Evolutionary conservation across 305 asterid genomes (phyloP).

Genomic region (Solanum aculeatissimum): DNA sequence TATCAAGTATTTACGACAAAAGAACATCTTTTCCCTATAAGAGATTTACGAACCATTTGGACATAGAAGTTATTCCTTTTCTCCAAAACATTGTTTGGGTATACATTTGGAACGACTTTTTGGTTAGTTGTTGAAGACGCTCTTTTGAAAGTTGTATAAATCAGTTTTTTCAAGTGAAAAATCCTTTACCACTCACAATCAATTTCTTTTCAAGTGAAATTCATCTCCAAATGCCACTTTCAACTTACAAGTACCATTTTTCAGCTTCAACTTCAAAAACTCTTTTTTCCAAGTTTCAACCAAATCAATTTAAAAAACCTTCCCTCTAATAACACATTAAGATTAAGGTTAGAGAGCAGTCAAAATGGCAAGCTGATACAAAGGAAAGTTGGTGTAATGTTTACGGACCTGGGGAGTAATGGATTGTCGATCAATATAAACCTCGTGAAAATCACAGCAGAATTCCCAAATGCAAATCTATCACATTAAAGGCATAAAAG

Average conservation of each 20-base stretch:
- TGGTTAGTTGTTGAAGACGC: background rate
- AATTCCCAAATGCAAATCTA: conserved; percentile 52
- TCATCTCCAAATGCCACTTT: background rate
- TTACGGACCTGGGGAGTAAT: conserved; percentile 32
- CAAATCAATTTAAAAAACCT: background rate
- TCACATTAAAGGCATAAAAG: background rate
- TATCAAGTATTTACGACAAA: too few species aligned
- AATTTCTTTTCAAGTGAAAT: background rate
- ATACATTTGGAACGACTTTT: background rate
- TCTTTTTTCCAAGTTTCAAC: background rate
- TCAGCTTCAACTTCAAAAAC: background rate
- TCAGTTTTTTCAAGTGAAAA: too few species aligned
- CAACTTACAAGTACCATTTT: background rate
- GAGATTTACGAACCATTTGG: background rate
- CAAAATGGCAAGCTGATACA: background rate
- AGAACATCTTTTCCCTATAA: background rate
- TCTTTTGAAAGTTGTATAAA: background rate
- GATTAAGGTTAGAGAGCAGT: background rate
- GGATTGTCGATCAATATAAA: conserved; percentile 28
- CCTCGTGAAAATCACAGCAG: conserved; percentile 35
- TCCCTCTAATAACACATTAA: background rate
- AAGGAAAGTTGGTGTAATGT: background rate
- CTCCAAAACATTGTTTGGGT: background rate
- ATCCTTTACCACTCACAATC: background rate
- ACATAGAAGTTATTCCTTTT: background rate